Evolutionary conservation across 371 early-diverging fungal genomes (phyloP), one percentile per base, ranked within the genome.

Genomic region (Mortierella polycephala): DNA sequence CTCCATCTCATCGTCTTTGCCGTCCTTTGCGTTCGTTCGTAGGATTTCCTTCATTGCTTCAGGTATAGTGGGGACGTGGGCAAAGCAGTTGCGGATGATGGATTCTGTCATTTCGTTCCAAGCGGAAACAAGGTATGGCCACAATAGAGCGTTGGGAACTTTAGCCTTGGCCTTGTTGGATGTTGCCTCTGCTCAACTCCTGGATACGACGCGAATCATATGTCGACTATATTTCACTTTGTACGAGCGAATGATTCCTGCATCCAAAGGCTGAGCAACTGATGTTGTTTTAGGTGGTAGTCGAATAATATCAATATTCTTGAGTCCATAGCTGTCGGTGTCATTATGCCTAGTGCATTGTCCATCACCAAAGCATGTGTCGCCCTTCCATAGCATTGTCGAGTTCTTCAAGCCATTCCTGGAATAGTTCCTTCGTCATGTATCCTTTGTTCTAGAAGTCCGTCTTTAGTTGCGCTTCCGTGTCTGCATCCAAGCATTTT

Each of bases 21-120:
- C 52, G 40, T 61, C 52, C 7, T 12, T 16, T 7, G 13, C 39
- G 18, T 18, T 9, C 39, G 30, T 41, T 16, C 39, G 61, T 21
- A 61, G 11, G 52, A 12, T 2, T 9, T 40, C 40, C n/a, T 52
- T 20, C 61, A 61, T 61, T 40, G 11, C 39, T 8, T 37, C 13
- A 37, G 61, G 56, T 21, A 64, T 30, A 37, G 40, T 20, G 18
- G 37, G 57, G 56, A 64, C 47, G 30, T 64, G 61, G 7, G 51
- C 61, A 51, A 39, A 61, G 18, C 40, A 61, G 46, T 61, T 61
- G 52, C 52, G 52, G 52, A 61, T 61, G 39, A 40, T 61, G 5
- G 40, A 7, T 14, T 37, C 5, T 16, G 61, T 16, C 40, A 61
- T 10, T 30, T 49, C 39, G 3, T 18, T 40, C 52, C 61, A 51